These are phyloP conservation scores for Yarrowia deformans DNA, from an alignment of 805 yeast species.

Conservation along the genomic window DNA sequence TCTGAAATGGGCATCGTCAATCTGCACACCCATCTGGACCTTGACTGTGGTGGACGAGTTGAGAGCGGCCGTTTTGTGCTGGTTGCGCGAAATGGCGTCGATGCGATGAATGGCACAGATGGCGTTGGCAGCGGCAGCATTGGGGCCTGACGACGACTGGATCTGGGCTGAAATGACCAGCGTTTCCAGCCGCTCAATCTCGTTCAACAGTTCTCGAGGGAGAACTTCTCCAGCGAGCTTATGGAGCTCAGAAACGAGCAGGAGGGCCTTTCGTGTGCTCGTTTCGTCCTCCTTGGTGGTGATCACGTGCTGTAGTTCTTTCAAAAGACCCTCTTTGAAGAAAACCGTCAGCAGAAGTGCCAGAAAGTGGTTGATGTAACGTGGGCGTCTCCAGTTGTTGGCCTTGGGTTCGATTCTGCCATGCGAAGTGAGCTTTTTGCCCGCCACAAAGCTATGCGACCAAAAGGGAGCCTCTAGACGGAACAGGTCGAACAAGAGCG, in stretches of 20 bases:
- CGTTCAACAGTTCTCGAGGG: slow-evolving; percentile 57
- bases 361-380: slow-evolving; percentile 63
- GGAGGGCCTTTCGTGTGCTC: slow-evolving; percentile 64
- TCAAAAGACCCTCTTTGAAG: slow-evolving; percentile 59
- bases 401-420: slow-evolving; percentile 27
- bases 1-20: slow-evolving; percentile 74
- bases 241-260: slow-evolving; percentile 68
- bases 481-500: slow-evolving; percentile 72
- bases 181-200: slow-evolving; percentile 53
- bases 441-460: slow-evolving; percentile 24
- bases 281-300: slow-evolving; percentile 55
- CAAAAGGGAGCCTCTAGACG: slow-evolving; percentile 52
- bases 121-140: slow-evolving; percentile 25
- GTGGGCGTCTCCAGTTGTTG: background rate
- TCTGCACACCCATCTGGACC: slow-evolving; percentile 48
- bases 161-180: slow-evolving; percentile 33
- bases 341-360: slow-evolving; percentile 66
- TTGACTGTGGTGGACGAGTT: slow-evolving; percentile 34
- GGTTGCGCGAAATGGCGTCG: slow-evolving; percentile 43
- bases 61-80: slow-evolving; percentile 43
- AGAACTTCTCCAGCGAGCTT: slow-evolving; percentile 61
- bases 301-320: slow-evolving; percentile 56
- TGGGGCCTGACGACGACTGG: slow-evolving; percentile 17
- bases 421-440: slow-evolving; percentile 12
- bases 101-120: slow-evolving; percentile 35